Base-by-base conservation (phyloP, 768 basidiomycete genomes). In the Psilocybe subaeruginosa region DNA sequence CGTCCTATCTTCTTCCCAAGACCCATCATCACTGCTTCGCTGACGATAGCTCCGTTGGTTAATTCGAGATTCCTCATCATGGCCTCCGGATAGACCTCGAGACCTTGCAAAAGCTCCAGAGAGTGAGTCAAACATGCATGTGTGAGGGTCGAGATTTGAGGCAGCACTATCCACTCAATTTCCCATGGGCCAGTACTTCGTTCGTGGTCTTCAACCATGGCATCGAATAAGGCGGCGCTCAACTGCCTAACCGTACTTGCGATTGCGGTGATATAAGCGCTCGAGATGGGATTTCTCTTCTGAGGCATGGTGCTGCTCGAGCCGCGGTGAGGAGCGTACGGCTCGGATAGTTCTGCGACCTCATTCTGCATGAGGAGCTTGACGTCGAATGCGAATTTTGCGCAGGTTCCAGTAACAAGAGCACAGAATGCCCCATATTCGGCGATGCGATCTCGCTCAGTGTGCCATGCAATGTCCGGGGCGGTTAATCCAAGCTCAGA, bases 221-320 rank as follows among this genome's bases (percentile, higher is more conserved):
- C 80, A 50, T 82, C 81, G 55, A 78, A 79, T 19, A 82, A 64
- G 11, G 78, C 70, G 1, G 73, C 56, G 41, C 75, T 72, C 19
- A 81, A 70, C 52, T 80, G 75, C 11, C 76, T 76, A 57, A 82
- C 75, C 16, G 75, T 77, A 19, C 76, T 72, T 19, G 75, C 68
- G 73, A 81, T 77, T 4, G 79, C 76, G 1, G 77, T 78, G 54
- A 82, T 78, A 62, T 82, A 82, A 0, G 72, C 79, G 51, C 78
- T 75, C 2, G 77, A 77, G 39, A 81, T 77, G 0, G 79, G 78
- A 56, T 82, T 82, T n/a, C 81, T 74, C 55, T 82, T 82, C 61
- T 82, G 81, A 17, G 79, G 81, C 81, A 82, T 82, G 14, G 81
- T 81, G 61, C 77, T 79, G 60, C 80, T 82, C 7, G 78, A 81